Evolutionary conservation across 495 filamentous ascomycete genomes (phyloP).

Genomic region (Chaetomium cochliodes): DNA sequence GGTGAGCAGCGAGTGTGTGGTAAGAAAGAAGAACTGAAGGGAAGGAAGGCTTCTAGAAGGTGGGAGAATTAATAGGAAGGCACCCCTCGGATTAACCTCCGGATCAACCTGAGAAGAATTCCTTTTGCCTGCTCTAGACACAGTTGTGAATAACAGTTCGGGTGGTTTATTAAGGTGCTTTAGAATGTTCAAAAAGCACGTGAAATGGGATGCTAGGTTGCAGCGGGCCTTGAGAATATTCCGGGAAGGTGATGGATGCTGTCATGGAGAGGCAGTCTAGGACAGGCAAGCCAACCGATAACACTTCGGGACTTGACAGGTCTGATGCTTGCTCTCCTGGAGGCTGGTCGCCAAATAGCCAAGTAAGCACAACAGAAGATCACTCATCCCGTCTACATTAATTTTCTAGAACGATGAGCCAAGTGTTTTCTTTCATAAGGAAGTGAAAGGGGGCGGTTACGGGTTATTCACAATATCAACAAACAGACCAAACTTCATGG

Average conservation of each 20-base stretch:
- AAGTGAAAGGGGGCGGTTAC: not conserved
- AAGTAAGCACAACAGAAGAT: not conserved
- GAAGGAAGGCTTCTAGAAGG: slow-evolving; percentile 13
- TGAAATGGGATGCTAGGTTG: not conserved
- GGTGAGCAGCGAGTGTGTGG: not conserved
- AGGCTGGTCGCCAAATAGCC: not conserved
- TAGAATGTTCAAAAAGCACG: not conserved
- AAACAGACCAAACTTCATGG: too few relatives aligned
- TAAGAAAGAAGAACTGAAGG: slow-evolving; percentile 9
- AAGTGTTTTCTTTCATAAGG: not conserved
- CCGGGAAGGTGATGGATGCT: not conserved
- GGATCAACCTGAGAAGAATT: not conserved
- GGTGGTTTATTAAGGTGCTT: not conserved
- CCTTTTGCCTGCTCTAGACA: not conserved
- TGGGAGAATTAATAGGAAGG: slow-evolving; percentile 5
- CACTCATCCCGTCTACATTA: too few relatives aligned
- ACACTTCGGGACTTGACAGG: not conserved
- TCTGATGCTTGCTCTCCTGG: not conserved
- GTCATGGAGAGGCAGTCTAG: not conserved
- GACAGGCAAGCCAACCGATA: not conserved
- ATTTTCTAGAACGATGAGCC: too few relatives aligned
- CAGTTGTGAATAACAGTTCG: not conserved
- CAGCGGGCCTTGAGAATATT: not conserved
- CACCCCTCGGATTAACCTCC: not conserved
- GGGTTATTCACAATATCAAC: not conserved